These are phyloP conservation scores for Phytophthora sp. DNA, from an alignment of 352 stramenopile genomes.

Conservation along the genomic window DNA sequence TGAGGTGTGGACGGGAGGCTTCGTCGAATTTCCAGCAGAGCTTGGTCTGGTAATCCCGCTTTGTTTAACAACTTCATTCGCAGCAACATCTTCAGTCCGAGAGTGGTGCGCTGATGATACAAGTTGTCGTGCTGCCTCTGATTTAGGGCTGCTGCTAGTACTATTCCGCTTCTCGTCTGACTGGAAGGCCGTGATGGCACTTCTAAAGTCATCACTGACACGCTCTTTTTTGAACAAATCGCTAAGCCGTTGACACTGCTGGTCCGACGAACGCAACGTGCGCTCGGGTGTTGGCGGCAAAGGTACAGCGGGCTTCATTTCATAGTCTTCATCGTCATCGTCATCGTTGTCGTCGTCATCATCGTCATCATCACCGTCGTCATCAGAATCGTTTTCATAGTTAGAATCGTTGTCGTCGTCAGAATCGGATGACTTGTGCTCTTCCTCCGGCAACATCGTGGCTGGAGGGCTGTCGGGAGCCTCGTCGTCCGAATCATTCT, in stretches of 20 bases:
- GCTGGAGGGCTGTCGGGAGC: constrained; percentile 16
- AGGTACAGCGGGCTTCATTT: constrained; percentile 41
- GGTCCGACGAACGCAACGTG: neutral
- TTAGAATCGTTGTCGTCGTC: no score
- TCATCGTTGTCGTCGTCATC: constrained; percentile 30
- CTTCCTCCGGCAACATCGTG: constrained; percentile 11
- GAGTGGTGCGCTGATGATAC: constrained; percentile 1
- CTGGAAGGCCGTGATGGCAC: constrained; percentile 54
- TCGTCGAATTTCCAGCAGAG: constrained; percentile 6
- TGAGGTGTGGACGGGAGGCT: constrained; percentile 22
- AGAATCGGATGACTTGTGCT: constrained; percentile 4
- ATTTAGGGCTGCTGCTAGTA: neutral
- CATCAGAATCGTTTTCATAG: no score
- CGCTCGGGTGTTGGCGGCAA: constrained; percentile 11
- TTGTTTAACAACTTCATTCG: neutral
- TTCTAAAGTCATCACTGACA: constrained; percentile 56
- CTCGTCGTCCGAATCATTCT: constrained; percentile 19
- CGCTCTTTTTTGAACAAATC: constrained; percentile 38
- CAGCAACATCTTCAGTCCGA: constrained; percentile 1
- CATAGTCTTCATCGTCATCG: constrained; percentile 44
- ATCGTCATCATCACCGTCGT: constrained; percentile 43
- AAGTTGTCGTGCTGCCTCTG: constrained; percentile 13
- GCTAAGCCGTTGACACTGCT: constrained; percentile 6
- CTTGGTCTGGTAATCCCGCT: neutral
- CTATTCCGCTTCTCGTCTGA: constrained; percentile 15